phyloP scores from a whole-genome alignment of 805 yeast species.

The Kuraishia hungarica region DNA sequence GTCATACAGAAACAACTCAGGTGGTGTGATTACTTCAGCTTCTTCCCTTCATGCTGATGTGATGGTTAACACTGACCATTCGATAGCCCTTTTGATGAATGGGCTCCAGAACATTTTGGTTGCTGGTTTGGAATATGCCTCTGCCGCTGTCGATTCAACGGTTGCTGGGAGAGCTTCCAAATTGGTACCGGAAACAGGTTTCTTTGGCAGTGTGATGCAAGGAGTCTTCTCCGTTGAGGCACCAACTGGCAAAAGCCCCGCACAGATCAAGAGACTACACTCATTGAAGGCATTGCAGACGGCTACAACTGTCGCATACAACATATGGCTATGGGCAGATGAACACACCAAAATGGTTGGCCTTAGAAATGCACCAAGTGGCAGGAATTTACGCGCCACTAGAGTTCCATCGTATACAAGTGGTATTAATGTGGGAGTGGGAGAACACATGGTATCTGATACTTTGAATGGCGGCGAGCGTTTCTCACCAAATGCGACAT shows the following conservation, averaged over 20 bases:
- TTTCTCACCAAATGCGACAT: too few relatives aligned
- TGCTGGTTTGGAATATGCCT: conserved; percentile 46
- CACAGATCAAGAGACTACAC: conserved; percentile 44
- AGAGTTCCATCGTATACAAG: neutral
- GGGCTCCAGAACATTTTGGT: conserved; percentile 64
- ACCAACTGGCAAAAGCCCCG: conserved; percentile 40
- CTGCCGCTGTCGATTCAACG: conserved; percentile 14
- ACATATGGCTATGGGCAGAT: conserved; percentile 70
- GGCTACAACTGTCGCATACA: conserved; percentile 44
- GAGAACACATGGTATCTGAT: neutral
- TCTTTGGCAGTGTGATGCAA: conserved; percentile 61
- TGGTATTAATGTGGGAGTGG: too few relatives aligned
- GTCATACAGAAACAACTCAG: conserved; percentile 6
- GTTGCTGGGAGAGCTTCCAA: conserved; percentile 12
- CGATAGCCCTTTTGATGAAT: conserved; percentile 34
- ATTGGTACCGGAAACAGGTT: conserved; percentile 32
- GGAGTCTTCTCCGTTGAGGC: conserved; percentile 75
- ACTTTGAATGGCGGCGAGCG: too few relatives aligned
- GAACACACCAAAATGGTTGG: conserved; percentile 16
- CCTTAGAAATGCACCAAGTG: neutral
- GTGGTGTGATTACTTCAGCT: too few relatives aligned
- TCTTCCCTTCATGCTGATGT: conserved; percentile 5
- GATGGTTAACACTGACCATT: conserved; percentile 29
- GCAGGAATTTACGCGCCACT: neutral
- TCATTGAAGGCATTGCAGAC: conserved; percentile 58